Evolutionary conservation across 2,329 filamentous ascomycete genomes (phyloP).

Genomic region (Meredithiella fracta): DNA sequence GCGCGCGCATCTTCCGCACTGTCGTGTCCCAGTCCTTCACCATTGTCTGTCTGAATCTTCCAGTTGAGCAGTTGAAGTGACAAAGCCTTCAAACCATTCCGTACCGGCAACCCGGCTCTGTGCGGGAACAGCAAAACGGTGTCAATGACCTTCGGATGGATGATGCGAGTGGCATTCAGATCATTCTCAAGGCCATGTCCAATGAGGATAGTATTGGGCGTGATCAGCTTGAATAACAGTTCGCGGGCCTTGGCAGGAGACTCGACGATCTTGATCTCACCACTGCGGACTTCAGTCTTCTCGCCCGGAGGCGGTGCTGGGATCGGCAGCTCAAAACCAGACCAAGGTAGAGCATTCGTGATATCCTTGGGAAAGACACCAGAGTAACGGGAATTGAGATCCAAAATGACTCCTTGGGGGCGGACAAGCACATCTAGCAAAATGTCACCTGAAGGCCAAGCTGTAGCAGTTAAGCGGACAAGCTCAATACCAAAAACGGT

Average conservation of each 20-base stretch:
- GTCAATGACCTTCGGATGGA: conserved; percentile 74
- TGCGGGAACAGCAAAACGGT: conserved; percentile 76
- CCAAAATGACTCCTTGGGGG: conserved; percentile 68
- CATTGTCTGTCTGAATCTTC: conserved; percentile 57
- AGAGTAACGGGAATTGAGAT: conserved; percentile 84
- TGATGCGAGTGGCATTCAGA: conserved; percentile 66
- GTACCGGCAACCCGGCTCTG: conserved; percentile 55
- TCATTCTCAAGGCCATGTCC: conserved; percentile 95
- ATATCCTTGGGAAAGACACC: conserved; percentile 70
- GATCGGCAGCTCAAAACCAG: conserved; percentile 20
- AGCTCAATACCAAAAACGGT: conserved; percentile 79
- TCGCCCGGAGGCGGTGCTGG: conserved; percentile 16
- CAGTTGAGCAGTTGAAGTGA: conserved; percentile 52
- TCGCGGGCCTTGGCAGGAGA: conserved; percentile 60
- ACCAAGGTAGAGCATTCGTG: conserved; percentile 46
- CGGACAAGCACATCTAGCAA: conserved; percentile 74
- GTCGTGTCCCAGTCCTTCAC: conserved; percentile 47
- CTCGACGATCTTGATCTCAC: conserved; percentile 51
- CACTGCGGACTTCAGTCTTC: conserved; percentile 19
- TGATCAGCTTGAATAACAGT: conserved; percentile 60
- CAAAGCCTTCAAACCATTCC: conserved; percentile 62
- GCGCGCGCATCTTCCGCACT: conserved; percentile 81
- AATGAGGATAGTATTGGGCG: conserved; percentile 65
- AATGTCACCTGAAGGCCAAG: conserved; percentile 62
- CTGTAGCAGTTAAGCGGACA: conserved; percentile 72